Evolutionary conservation across 352 stramenopile species (phyloP), one percentile per base, ranked within the genome.

Genomic region (Globisporangium takayamanum): DNA sequence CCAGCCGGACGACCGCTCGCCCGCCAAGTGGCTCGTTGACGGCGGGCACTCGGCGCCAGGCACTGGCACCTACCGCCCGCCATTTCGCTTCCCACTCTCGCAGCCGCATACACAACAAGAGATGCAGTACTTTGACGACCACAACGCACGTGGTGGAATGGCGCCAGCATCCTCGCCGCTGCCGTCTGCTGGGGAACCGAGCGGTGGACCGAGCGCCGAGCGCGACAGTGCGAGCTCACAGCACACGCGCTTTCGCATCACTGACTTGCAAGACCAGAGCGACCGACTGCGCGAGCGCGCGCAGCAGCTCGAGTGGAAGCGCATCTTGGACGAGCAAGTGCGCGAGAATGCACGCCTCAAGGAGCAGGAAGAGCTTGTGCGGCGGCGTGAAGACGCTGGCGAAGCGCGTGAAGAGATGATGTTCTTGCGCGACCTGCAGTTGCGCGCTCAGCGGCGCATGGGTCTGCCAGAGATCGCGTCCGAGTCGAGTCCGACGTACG

Each of bases 21-120:
- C 82, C 33, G 67, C 78, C 47, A 88, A 87, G 55, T 92, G 82
- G 82, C 73, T 88, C 53, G 72, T 80, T 28, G 75, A 92, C 50
- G 78, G 77, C 55, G 80, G 82, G 30, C 67, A 74, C 37, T 60
- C 71, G 47, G 28, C 39, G 10, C 37, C 60, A 8, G 33, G 49
- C 49, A 57, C 25, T 25, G 14, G 33, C 58, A 66, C 12, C 41
- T 46, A 69, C 53, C 55, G 50, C 39, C 57, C 54, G 15, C 53
- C 54, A 1, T 62, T 61, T 12, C 52, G 53, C 10, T 67, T 57
- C 15, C 59, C 52, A 20, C 15, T 46, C 41, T 46, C 41, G 16
- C 41, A 46, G 10, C 49, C 37, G 42, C 62, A 60, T 18, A 25
- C 18, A 7, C 57, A 64, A 39, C 62, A 48, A 6, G 5, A 28